Base-by-base conservation (phyloP, 106 monocot genomes). In the Dioscorea zingiberensis region DNA sequence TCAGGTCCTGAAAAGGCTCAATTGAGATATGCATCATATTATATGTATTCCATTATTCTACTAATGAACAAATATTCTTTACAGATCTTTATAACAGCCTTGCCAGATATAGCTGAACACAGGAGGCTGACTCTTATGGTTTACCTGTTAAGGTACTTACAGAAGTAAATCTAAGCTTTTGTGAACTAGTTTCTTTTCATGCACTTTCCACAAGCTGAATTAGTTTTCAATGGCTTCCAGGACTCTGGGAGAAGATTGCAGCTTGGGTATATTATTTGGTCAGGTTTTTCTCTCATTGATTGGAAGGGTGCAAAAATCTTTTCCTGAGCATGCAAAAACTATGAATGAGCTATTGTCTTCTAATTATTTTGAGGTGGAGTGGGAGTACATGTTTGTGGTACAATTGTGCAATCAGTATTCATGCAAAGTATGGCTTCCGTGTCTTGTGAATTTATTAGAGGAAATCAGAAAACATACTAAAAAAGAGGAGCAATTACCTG, bases 361-460 rank as follows among this genome's bases (percentile, higher is more conserved):
- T 14, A 44, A 68, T 7, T 17, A 21, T 21, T 64, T 73, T 17
- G 38, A 49, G 22, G 62, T 57, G 63, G 80, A 86, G 58, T 93
- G 86, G 92, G 93, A 98, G 48, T 93, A 80, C 56, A 64, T 61
- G 25, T 89, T 98, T 74, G 81, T 84, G 46, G 56, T 66, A 60
- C 63, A 86, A 59, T n/a, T 93, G 44, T 84, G 74, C 45, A 25
- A 70, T 66, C 98, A 98, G 47, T 93, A 84, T 75, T 73, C 86
- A 14, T 82, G 80, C 68, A 86, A 68, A 62, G 73, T 85, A 54
- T 98, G 98, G 98, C 76, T 98, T 69, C 84, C 88, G 61, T 78
- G 77, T 76, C 70, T 98, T 22, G 74, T 80, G 60, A 67, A 74
- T 24, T 65, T 98, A 64, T 55, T 98, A 27, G 29, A 84, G 75